Base-by-base conservation (phyloP, 2,329 filamentous ascomycete species). In the Trichoderma breve region DNA sequence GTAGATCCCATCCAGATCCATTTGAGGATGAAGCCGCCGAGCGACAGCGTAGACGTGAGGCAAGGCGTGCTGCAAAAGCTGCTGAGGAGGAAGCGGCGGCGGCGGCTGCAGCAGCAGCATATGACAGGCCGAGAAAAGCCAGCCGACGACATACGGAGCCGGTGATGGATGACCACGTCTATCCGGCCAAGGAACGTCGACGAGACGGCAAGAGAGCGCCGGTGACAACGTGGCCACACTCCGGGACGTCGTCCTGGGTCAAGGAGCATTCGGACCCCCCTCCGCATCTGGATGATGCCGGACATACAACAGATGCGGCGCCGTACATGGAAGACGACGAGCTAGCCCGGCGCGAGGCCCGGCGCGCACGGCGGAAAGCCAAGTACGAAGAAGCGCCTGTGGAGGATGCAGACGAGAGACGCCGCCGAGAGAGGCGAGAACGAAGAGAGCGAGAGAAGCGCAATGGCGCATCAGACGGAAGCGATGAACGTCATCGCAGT, bases 181-280 rank as follows among this genome's bases (percentile, higher is more conserved):
- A 86, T 72, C 78, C 83, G 6, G 81, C 81, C 76, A 80, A 81
- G 76, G 77, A 80, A 58, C 78, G 81, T 26, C 76, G 74, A 58
- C 75, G 80, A 70, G 83, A 82, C 60, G 81, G 77, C 64, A 82
- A 80, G 67, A 74, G 81, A 39, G 75, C 72, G 8, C 74, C 84
- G 6, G 73, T 83, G 12, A 74, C 84, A 9, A 82, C 82, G 11
- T 91, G 89, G 89, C 89, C 89, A 21, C 87, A 90, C 77, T 90
- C 87, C 7, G 89, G 89, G 30, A 91, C 89, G 0, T 88, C 87
- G 9, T 90, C 88, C 0, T 91, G 89, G 89, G 89, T 91, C 5
- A 90, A 90, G 79, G 88, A 91, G 14, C 86, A 90, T 75, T 88
- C 86, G 2, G 89, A 90, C 75, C 88, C 88, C 3, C 88, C 89